These are phyloP conservation scores for Stemphylium lycopersici DNA, from an alignment of 2,329 filamentous ascomycete species.

Conservation along the genomic window DNA sequence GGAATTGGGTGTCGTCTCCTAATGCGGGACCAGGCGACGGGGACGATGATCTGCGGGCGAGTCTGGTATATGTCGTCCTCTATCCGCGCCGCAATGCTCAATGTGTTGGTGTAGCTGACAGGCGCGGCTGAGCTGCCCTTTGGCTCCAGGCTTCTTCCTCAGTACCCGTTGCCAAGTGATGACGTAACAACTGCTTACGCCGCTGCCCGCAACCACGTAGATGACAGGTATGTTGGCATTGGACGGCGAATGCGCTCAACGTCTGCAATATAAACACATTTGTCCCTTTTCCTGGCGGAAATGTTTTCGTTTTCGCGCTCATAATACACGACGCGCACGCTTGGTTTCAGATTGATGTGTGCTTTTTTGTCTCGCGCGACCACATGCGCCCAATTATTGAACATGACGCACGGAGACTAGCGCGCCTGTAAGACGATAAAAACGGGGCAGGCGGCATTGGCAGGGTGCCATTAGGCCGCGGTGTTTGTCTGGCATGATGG, in stretches of 20 bases:
- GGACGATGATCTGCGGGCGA: not conserved
- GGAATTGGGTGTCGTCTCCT: not conserved
- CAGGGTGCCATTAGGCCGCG: not conserved
- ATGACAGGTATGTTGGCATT: no score
- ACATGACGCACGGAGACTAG: conserved; percentile 20
- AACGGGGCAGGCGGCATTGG: conserved; percentile 9
- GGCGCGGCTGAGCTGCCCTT: conserved; percentile 29
- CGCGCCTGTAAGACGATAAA: conserved; percentile 13
- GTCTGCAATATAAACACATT: no score
- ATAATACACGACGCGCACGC: not conserved
- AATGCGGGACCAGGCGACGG: not conserved
- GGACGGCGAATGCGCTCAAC: no score
- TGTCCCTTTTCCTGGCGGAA: no score
- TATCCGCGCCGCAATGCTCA: conserved; percentile 13
- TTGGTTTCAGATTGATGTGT: conserved; percentile 3
- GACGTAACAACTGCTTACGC: conserved; percentile 29
- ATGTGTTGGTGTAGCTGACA: conserved; percentile 22
- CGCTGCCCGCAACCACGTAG: conserved; percentile 1
- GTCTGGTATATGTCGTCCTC: conserved; percentile 2
- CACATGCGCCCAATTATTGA: not conserved
- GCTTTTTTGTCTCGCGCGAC: conserved; percentile 11
- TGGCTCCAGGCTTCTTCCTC: conserved; percentile 6
- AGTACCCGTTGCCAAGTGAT: conserved; percentile 27
- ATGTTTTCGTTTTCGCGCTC: not conserved
- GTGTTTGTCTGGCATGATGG: not conserved